Percentiles rank a stretch among this genome's conserved stretches.
Conservation (phyloP, 192 early-diverging fungal genomes). For the Irineochytrium annulatum region DNA sequence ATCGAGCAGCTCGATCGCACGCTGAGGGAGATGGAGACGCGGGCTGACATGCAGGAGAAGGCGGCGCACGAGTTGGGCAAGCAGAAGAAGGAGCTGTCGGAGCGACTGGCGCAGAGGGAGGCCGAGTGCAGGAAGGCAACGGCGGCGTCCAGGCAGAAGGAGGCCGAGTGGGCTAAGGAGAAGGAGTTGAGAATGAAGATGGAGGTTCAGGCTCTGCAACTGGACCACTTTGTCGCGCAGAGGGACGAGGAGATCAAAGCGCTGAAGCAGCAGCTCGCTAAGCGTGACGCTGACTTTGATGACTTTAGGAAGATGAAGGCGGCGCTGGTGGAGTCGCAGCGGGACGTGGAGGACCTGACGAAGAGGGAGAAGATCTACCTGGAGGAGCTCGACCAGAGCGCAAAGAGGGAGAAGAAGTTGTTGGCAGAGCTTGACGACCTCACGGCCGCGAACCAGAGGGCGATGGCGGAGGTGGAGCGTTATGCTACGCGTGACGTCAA, state of each 20-base stretch:
- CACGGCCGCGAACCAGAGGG: constrained; percentile 24
- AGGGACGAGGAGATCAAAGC: constrained; percentile 31
- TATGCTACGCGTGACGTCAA: constrained; percentile 12
- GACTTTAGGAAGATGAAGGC: constrained; percentile 22
- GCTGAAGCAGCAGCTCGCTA: constrained; percentile 23
- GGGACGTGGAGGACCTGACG: constrained; percentile 32
- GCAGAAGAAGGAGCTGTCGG: constrained; percentile 30
- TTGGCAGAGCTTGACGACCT: constrained; percentile 36
- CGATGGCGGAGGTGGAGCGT: constrained; percentile 29
- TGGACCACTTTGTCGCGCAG: constrained; percentile 30
- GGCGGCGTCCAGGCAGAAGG: constrained; percentile 30
- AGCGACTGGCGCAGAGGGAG: constrained; percentile 24
- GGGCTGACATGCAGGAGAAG: constrained; percentile 22
- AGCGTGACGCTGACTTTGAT: constrained; percentile 21
- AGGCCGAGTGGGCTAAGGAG: constrained; percentile 31
- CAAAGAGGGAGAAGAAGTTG: constrained; percentile 29
- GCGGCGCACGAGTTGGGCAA: constrained; percentile 27
- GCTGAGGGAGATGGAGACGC: constrained; percentile 14
- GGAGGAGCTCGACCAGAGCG: constrained; percentile 37
- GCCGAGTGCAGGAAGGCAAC: constrained; percentile 34
- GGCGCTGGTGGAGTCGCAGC: constrained; percentile 20
- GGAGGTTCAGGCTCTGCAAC: constrained; percentile 29
- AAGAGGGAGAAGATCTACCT: constrained; percentile 35
- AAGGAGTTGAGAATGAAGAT: constrained; percentile 33
- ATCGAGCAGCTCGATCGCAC: constrained; percentile 16